Evolutionary conservation across 2,329 filamentous ascomycete genomes (phyloP).

Genomic region (Epichloe uncinata): DNA sequence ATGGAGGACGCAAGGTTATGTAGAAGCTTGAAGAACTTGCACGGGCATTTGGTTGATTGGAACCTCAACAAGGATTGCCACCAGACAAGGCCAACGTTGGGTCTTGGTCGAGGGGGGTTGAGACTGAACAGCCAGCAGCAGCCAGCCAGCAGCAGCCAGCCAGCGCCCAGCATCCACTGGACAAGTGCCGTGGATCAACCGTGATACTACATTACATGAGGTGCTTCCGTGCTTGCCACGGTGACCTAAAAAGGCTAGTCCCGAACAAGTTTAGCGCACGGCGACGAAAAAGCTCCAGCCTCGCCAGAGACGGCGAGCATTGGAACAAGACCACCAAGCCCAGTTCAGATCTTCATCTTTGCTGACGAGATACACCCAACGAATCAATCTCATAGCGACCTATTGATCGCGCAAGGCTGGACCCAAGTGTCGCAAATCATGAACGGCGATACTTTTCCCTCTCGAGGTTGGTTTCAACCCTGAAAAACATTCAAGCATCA

Average conservation of each 20-base stretch:
- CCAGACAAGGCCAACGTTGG: background rate
- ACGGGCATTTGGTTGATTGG: background rate
- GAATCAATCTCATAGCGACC: constrained; percentile 3
- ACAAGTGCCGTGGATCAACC: background rate
- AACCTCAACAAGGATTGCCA: background rate
- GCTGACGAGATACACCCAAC: background rate
- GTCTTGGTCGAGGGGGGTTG: no score
- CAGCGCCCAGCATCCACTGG: background rate
- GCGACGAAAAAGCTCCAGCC: constrained; percentile 30
- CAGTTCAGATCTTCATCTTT: background rate
- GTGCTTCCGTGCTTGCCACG: no score
- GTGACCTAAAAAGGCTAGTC: constrained; percentile 10
- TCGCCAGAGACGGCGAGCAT: constrained; percentile 15
- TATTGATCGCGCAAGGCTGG: constrained; percentile 6
- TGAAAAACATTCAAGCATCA: background rate
- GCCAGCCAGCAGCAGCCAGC: background rate
- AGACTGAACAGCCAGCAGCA: background rate
- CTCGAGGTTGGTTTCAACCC: constrained; percentile 36
- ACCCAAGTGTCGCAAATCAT: constrained; percentile 32
- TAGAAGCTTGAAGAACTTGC: no score
- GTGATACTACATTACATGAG: no score
- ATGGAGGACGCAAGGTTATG: no score
- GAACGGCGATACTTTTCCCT: constrained; percentile 77
- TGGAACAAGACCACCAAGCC: constrained; percentile 10
- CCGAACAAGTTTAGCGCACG: constrained; percentile 15